A percentile compares a stretch with the other conserved stretches of the same genome.
Evolutionary conservation across 202 grass and related monocot genomes (phyloP).

Genomic region (Panicum virgatum): DNA sequence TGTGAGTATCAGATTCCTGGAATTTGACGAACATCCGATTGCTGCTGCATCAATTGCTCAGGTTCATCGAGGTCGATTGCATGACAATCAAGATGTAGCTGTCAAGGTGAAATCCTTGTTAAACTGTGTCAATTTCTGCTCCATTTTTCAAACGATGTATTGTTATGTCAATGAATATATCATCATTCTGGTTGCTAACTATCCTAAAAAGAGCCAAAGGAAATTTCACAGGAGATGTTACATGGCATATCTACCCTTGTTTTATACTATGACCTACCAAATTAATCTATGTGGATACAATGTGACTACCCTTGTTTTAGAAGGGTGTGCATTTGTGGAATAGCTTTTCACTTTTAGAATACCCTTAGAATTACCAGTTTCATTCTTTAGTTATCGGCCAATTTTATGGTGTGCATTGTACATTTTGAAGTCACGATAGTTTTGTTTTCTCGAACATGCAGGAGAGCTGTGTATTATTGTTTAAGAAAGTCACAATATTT

Average conservation of each 20-base stretch:
- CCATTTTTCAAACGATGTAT: constrained; percentile 3
- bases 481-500: background rate
- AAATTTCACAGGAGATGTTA: background rate
- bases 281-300: constrained; percentile 13
- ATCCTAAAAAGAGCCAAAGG: background rate
- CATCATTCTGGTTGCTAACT: background rate
- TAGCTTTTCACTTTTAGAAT: constrained; percentile 4
- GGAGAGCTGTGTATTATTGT: no score
- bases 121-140: background rate
- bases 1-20: constrained; percentile 73
- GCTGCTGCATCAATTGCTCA: constrained; percentile 99
- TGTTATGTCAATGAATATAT: constrained; percentile 15
- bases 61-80: constrained; percentile 78
- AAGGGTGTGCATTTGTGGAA: background rate
- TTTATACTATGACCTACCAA: background rate
- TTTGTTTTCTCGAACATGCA: no score
- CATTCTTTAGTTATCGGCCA: constrained; percentile 9
- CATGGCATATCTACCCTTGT: constrained; percentile 22
- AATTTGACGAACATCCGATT: constrained; percentile 89
- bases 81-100: constrained; percentile 77
- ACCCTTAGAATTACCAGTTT: background rate
- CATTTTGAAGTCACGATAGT: background rate
- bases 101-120: constrained; percentile 72
- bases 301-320: background rate
- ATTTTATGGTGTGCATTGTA: background rate